These are phyloP conservation scores for Sporothrix euskadiensis DNA, from an alignment of 2,329 filamentous ascomycete species.

Conservation along the genomic window DNA sequence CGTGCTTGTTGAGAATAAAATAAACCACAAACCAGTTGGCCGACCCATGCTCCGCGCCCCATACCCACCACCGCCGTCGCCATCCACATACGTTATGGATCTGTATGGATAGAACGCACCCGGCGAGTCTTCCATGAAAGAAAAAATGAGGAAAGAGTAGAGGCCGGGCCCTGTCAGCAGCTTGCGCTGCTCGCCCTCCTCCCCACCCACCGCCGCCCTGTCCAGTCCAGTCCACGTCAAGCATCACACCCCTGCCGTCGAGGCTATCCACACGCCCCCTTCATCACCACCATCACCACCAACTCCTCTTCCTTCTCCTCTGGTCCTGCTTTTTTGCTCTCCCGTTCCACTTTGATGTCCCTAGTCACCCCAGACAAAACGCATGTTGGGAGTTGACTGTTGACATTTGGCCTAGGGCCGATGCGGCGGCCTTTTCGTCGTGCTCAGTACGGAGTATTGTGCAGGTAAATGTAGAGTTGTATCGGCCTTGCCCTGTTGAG, in stretches of 20 bases:
- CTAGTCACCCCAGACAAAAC: constrained; percentile 7
- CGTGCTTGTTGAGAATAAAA: neutral
- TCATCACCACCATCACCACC: neutral
- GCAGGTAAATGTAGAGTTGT: neutral
- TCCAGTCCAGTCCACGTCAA: constrained; percentile 3
- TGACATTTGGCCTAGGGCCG: constrained; percentile 23
- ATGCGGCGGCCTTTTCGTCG: constrained; percentile 21
- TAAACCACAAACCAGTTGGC: constrained; percentile 14
- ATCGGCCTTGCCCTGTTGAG: neutral
- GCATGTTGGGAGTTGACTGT: constrained; percentile 2
- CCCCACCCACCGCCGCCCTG: neutral
- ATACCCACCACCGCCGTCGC: constrained; percentile 19
- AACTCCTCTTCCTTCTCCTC: neutral
- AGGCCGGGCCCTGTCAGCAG: constrained; percentile 14
- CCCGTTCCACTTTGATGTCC: constrained; percentile 5
- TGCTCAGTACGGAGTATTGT: neutral
- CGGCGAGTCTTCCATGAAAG: neutral
- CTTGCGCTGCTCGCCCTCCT: constrained; percentile 13
- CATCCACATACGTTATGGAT: constrained; percentile 11
- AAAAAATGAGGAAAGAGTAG: neutral
- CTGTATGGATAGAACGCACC: neutral
- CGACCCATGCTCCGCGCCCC: constrained; percentile 6
- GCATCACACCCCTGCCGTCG: constrained; percentile 19
- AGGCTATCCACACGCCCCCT: constrained; percentile 15
- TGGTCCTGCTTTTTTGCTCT: neutral